phyloP scores from a whole-genome alignment of 768 basidiomycete genomes.

The Boletus tomentosulus region DNA sequence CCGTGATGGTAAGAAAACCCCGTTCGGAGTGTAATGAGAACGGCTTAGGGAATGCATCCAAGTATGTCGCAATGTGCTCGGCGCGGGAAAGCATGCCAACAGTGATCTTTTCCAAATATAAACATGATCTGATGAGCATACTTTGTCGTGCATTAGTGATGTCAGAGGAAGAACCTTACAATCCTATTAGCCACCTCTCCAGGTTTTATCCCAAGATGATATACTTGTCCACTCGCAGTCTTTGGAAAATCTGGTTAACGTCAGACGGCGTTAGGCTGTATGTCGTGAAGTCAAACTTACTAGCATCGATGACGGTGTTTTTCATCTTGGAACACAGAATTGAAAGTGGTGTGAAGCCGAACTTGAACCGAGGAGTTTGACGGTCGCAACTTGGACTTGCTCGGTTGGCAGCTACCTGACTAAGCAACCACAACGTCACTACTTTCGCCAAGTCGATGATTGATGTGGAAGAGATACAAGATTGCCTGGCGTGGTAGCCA shows the following conservation, averaged over 20 bases:
- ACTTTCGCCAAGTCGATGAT: too few relatives aligned
- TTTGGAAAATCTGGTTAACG: slow-evolving; percentile 63
- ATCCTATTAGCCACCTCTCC: slow-evolving; percentile 83
- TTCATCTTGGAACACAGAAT: slow-evolving; percentile 42
- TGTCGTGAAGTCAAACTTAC: slow-evolving; percentile 38
- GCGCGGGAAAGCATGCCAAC: slow-evolving; percentile 74
- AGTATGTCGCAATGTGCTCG: slow-evolving; percentile 47
- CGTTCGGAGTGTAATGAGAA: slow-evolving; percentile 69
- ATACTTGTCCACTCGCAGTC: slow-evolving; percentile 68
- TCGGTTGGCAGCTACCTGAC: not conserved
- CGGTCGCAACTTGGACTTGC: not conserved
- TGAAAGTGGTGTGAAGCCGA: not conserved
- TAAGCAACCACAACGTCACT: not conserved
- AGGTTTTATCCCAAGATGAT: slow-evolving; percentile 70
- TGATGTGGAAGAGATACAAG: too few relatives aligned
- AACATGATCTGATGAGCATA: not conserved
- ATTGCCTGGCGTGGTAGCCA: too few relatives aligned
- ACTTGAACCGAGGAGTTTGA: not conserved
- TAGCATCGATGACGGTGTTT: slow-evolving; percentile 59
- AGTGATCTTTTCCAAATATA: slow-evolving; percentile 47
- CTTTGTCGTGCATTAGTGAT: not conserved
- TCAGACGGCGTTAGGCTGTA: not conserved
- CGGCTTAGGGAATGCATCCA: slow-evolving; percentile 56
- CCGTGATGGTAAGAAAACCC: slow-evolving; percentile 72
- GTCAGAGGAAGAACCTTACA: slow-evolving; percentile 35